Conservation (phyloP, 2,329 filamentous ascomycete genomes). For the Juglanconis juglandina region DNA sequence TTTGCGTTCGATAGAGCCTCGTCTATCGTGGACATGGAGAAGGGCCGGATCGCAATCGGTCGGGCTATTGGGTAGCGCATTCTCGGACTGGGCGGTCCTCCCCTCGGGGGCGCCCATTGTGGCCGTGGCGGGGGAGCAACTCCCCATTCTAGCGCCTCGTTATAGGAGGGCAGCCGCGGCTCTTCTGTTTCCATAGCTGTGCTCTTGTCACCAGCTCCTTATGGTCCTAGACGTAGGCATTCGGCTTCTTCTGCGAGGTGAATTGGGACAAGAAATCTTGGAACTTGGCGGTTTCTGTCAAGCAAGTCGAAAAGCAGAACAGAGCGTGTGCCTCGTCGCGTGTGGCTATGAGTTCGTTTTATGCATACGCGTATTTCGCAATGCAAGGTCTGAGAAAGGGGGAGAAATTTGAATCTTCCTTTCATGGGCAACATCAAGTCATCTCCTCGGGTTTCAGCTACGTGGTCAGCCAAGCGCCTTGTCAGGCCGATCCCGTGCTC, state of each 20-base stretch:
- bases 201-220: background rate
- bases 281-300: no score
- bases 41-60: background rate
- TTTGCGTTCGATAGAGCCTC: background rate
- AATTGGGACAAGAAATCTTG: no score
- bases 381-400: no score
- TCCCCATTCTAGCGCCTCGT: conserved; percentile 11
- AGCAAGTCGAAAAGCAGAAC: no score
- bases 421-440: background rate
- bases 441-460: background rate
- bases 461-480: background rate
- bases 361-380: no score
- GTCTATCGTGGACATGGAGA: conserved; percentile 9
- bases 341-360: no score
- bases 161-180: conserved; percentile 6
- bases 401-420: background rate
- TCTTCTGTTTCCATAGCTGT: background rate
- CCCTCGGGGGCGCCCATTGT: conserved; percentile 9
- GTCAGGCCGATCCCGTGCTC: background rate
- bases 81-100: background rate
- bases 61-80: background rate
- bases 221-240: no score
- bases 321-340: no score
- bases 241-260: no score
- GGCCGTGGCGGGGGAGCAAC: conserved; percentile 8